Conservation (phyloP, 2,329 filamentous ascomycete species). For the Xylariaceae sp. region DNA sequence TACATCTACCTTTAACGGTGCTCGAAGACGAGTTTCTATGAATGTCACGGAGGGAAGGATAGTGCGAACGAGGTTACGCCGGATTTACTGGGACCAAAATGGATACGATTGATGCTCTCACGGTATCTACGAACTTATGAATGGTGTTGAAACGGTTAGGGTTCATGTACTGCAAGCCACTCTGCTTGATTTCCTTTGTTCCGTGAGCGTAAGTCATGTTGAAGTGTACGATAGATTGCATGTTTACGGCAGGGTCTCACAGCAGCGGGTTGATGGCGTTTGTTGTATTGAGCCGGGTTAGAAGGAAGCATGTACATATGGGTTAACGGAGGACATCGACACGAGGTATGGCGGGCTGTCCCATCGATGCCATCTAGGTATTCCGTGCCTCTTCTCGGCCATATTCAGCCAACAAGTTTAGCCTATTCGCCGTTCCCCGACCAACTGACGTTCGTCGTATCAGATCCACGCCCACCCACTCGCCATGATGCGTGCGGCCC, state of each 20-base stretch:
- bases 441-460: conserved; percentile 6
- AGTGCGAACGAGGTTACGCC: neutral
- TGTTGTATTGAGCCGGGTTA: neutral
- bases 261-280: neutral
- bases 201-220: neutral
- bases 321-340: neutral
- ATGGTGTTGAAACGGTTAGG: neutral
- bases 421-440: neutral
- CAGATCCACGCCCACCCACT: conserved; percentile 9
- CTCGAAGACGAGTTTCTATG: neutral
- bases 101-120: neutral
- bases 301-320: no score
- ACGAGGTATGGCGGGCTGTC: neutral
- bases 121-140: neutral
- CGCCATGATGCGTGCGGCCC: neutral
- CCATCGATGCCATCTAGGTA: no score
- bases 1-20: no score
- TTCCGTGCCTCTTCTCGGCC: neutral
- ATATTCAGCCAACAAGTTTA: neutral
- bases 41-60: neutral
- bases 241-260: neutral
- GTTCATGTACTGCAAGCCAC: neutral
- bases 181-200: neutral
- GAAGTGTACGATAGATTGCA: conserved; percentile 4
- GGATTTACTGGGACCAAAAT: neutral